A percentile compares a stretch with the other conserved stretches of the same genome.
phyloP scores from a whole-genome alignment of 176 grass and related monocot genomes.

The Musa troglodytarum region DNA sequence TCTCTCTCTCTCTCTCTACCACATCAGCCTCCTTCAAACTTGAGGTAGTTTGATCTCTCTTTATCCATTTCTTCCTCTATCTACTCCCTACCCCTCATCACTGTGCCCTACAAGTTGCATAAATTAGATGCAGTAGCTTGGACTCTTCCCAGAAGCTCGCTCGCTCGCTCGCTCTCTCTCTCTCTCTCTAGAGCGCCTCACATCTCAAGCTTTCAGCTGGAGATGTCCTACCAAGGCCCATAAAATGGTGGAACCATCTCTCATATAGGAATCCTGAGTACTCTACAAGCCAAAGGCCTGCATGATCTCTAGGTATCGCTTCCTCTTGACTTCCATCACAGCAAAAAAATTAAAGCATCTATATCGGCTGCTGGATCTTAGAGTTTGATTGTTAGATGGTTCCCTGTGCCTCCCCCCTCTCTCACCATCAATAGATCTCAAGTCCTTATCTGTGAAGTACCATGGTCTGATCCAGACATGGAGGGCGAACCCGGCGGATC shows the following conservation, averaged over 20 bases:
- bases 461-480: conserved; percentile 13
- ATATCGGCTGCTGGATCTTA: too few relatives aligned
- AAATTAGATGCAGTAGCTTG: neutral
- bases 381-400: neutral
- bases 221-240: conserved; percentile 4
- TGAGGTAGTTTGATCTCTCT: neutral
- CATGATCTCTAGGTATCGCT: neutral
- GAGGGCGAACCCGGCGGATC: conserved; percentile 8
- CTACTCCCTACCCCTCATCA: neutral
- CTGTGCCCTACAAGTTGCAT: conserved; percentile 4
- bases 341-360: too few relatives aligned
- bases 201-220: too few relatives aligned
- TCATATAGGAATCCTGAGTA: neutral
- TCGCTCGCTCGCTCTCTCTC: too few relatives aligned
- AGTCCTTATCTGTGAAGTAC: neutral
- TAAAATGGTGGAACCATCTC: conserved; percentile 3
- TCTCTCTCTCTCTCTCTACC: too few relatives aligned
- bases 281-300: neutral
- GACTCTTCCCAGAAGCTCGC: too few relatives aligned
- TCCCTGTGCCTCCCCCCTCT: neutral
- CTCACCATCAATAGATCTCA: neutral
- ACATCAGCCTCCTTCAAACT: too few relatives aligned
- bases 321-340: neutral
- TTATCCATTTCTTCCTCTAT: neutral
- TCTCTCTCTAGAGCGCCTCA: too few relatives aligned